Evolutionary conservation across 257 asterid genomes (phyloP).

Genomic region (Eustoma russellianum): DNA sequence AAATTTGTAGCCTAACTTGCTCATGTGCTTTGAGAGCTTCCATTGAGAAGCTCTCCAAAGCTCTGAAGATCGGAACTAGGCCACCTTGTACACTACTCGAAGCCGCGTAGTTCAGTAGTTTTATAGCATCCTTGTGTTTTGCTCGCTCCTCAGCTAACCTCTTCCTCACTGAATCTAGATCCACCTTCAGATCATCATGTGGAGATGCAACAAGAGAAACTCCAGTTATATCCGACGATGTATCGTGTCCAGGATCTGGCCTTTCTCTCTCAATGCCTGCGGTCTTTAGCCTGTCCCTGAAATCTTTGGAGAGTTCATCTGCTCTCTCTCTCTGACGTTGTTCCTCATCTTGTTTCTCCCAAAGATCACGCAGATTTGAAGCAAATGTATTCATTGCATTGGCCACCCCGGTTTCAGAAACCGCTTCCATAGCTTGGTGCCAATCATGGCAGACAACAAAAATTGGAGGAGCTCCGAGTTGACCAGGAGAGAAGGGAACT

Average conservation of each 20-base stretch:
- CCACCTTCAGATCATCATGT: slow-evolving; percentile 68
- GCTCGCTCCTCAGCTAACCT: slow-evolving; percentile 59
- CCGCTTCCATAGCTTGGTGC: slow-evolving; percentile 75
- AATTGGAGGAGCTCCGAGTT: slow-evolving; percentile 82
- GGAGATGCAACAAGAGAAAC: slow-evolving; percentile 46
- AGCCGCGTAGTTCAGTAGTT: slow-evolving; percentile 77
- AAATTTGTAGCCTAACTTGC: slow-evolving; percentile 49
- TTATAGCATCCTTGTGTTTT: slow-evolving; percentile 75
- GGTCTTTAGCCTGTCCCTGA: slow-evolving; percentile 38
- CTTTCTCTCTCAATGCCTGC: slow-evolving; percentile 28
- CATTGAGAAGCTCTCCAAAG: slow-evolving; percentile 68
- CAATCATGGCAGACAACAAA: slow-evolving; percentile 82
- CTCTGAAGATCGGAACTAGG: slow-evolving; percentile 82
- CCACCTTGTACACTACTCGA: slow-evolving; percentile 86
- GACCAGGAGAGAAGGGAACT: slow-evolving; percentile 81
- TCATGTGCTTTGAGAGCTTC: slow-evolving; percentile 75
- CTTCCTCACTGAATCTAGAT: slow-evolving; percentile 63
- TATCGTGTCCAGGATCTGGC: slow-evolving; percentile 25
- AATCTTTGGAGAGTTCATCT: slow-evolving; percentile 52
- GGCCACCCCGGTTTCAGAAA: slow-evolving; percentile 62
- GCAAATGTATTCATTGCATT: slow-evolving; percentile 74
- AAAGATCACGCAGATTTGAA: slow-evolving; percentile 52
- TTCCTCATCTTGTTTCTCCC: slow-evolving; percentile 87
- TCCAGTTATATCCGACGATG: slow-evolving; percentile 27
- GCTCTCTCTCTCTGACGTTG: slow-evolving; percentile 75